Conservation (phyloP, 2,329 filamentous ascomycete genomes). For the Laburnicola sp. region DNA sequence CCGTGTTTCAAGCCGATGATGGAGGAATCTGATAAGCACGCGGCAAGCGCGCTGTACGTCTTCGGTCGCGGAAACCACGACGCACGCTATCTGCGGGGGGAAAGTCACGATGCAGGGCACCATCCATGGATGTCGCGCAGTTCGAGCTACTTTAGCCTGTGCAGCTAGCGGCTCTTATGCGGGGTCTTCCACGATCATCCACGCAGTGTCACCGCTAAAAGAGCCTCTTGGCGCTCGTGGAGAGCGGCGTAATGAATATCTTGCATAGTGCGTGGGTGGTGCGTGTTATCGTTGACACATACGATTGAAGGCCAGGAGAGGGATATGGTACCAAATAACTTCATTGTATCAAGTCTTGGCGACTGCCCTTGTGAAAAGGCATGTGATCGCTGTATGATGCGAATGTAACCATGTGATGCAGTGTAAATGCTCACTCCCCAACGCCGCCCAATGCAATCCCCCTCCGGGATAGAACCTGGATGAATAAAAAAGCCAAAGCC, state of each 20-base stretch:
- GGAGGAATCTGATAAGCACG: neutral
- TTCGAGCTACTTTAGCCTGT: neutral
- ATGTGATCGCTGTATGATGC: neutral
- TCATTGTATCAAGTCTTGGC: neutral
- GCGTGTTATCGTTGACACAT: neutral
- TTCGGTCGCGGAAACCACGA: neutral
- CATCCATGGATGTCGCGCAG: neutral
- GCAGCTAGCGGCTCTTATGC: conserved; percentile 1
- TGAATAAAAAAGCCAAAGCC: conserved; percentile 8
- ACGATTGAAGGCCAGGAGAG: neutral
- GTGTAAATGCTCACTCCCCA: conserved; percentile 33
- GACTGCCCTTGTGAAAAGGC: neutral
- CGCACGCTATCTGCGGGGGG: conserved; percentile 2
- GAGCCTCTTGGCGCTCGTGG: neutral
- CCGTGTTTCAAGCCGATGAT: neutral
- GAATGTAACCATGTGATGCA: conserved; percentile 2
- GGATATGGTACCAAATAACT: neutral
- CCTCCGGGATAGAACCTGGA: conserved; percentile 14
- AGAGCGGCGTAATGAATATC: neutral
- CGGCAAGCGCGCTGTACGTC: conserved; percentile 3
- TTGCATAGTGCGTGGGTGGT: neutral
- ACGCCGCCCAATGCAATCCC: conserved; percentile 34
- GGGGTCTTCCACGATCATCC: neutral
- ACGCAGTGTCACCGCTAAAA: neutral
- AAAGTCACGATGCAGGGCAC: conserved; percentile 5